Evolutionary conservation across 1,139 yeast genomes (phyloP).

Genomic region (Yamadazyma triangularis): DNA sequence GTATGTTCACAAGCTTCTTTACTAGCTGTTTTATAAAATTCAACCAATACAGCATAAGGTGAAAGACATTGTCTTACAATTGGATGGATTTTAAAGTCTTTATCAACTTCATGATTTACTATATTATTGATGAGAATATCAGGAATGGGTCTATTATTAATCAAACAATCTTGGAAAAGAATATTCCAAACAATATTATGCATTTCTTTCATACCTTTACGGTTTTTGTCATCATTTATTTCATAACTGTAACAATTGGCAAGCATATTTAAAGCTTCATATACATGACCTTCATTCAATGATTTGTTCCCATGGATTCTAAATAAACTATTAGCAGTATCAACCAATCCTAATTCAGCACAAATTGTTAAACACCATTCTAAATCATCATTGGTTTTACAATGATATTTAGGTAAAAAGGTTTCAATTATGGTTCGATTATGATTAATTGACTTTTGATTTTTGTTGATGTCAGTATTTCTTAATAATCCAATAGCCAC

Average conservation of each 20-base stretch:
- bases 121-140: conserved; percentile 54
- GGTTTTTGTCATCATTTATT: conserved; percentile 9
- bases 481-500: conserved; percentile 58
- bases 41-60: conserved; percentile 66
- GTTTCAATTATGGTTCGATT: conserved; percentile 51
- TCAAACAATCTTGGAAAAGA: conserved; percentile 56
- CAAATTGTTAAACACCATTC: conserved; percentile 73
- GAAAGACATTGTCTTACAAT: conserved; percentile 62
- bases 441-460: conserved; percentile 14
- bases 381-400: conserved; percentile 65
- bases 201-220: conserved; percentile 32
- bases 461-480: conserved; percentile 23
- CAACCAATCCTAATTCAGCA: conserved; percentile 39
- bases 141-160: conserved; percentile 49
- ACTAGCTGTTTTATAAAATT: conserved; percentile 33
- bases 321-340: conserved; percentile 51
- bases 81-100: conserved; percentile 42
- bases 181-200: conserved; percentile 42
- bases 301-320: conserved; percentile 38
- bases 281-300: conserved; percentile 37
- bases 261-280: conserved; percentile 66
- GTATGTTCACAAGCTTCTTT: conserved; percentile 17
- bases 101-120: conserved; percentile 36
- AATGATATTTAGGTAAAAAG: conserved; percentile 55
- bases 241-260: conserved; percentile 58